Evolutionary conservation across 2,329 filamentous ascomycete species (phyloP), one percentile per base, ranked within the genome.

Genomic region (Aureobasidium namibiae): DNA sequence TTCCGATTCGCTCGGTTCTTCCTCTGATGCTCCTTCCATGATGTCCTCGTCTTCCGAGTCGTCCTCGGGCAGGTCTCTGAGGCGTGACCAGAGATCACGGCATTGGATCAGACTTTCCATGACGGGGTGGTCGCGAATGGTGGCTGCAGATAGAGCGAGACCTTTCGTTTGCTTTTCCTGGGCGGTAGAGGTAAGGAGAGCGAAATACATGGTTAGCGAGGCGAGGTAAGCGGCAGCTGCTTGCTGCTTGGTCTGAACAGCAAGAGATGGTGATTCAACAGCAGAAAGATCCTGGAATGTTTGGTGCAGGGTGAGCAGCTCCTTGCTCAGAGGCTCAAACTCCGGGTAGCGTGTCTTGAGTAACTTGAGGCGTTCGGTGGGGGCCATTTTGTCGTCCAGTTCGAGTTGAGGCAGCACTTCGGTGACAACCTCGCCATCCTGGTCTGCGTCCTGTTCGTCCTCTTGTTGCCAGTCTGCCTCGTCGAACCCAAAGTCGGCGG

Each of bases 401-500:
- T 92, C 86, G 42, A 92, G 70, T 66, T 95, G 88, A 54, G 90
- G 89, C 48, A 97, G 78, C n/a, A 92, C 83, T 70, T 97, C 90
- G 3, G 86, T 94, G 13, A 95, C 83, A n/a, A 86, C 81, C 24
- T 71, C 69, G 6, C 64, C 62, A 60, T 70, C 67, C 33, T 78
- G 61, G 52, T 78, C 77, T 16, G 77, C 78, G 3, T 76, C 70
- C 4, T 67, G 65, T 18, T 64, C 74, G 39, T 71, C 73, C 16
- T 79, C 76, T 26, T 81, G 83, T 38, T 86, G 71, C 94, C 92
- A 97, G 65, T 95, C 91, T 42, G 84, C 82, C 68, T 95, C 89
- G 67, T 97, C 91, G 64, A 97, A 95, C 9, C 90, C 87, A 69
- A 96, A 99, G 70, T 99, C 94, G 39, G 88, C 88, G 65, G 95